Conservation (phyloP, 2,329 filamentous ascomycete genomes). For the Sporothrix schenckii region DNA sequence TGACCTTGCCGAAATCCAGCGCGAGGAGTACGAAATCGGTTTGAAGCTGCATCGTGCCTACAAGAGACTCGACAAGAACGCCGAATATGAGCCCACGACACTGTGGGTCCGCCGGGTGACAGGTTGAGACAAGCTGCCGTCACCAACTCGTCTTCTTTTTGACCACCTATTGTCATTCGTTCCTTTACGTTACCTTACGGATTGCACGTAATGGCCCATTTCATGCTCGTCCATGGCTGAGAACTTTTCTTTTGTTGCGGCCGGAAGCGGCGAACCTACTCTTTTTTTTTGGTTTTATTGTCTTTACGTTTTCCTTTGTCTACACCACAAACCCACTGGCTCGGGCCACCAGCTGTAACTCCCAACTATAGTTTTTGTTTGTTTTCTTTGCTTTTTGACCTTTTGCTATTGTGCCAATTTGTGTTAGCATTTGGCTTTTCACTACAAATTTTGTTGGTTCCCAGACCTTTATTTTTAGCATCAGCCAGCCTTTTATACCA, state of each 20-base stretch:
- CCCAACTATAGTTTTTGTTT: background rate
- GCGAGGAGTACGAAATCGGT: slow-evolving; percentile 78
- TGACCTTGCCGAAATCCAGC: slow-evolving; percentile 72
- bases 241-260: background rate
- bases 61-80: slow-evolving; percentile 71
- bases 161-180: background rate
- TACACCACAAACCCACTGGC: background rate
- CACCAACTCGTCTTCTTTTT: background rate
- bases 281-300: background rate
- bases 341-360: slow-evolving; percentile 7
- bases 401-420: background rate
- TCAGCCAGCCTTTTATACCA: slow-evolving; percentile 7
- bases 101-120: slow-evolving; percentile 81
- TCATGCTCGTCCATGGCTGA: background rate
- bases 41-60: slow-evolving; percentile 73
- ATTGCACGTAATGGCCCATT: background rate
- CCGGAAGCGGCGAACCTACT: background rate
- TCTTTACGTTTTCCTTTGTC: slow-evolving; percentile 15
- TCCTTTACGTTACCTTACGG: background rate
- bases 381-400: background rate
- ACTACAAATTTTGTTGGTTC: background rate
- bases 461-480: slow-evolving; percentile 8
- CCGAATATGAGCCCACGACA: slow-evolving; percentile 65
- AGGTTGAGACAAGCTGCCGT: slow-evolving; percentile 41
- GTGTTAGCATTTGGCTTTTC: background rate